Evolutionary conservation across 2,329 filamentous ascomycete species (phyloP), one percentile per base, ranked within the genome.

Genomic region (Keithomyces neogunnii): DNA sequence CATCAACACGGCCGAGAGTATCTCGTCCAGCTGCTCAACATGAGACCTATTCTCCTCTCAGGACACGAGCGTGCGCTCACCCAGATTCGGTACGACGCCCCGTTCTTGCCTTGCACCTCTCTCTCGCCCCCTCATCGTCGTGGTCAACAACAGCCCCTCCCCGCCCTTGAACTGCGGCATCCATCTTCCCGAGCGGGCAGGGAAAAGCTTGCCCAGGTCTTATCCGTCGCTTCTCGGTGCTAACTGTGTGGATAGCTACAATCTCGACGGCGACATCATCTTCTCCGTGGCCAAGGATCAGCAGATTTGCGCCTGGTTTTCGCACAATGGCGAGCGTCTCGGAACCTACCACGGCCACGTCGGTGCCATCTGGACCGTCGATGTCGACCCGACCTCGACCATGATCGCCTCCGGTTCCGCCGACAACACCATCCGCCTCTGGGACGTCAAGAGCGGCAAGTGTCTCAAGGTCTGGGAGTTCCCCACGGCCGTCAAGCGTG

Each of bases 381-480:
- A 99, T 68, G 86, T 96, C 66, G 89, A 96, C 75, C 91, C 92
- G 59, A 90, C 90, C 64, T 88, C 86, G 58, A 89, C 88, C 64
- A 82, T 99, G 66, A 85, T 97, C 67, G 93, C 92, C 66, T 95
- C 89, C 55, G 93, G 93, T 64, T 93, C 91, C 62, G 93, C 93
- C 72, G 93, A 99, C 77, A 97, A 97, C 80, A 96, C 92, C 44
- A 92, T 99, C 73, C 85, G 91, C 66, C 80, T 99, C 64, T 99
- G 93, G 93, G 90, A 99, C 68, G 81, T 96, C 69, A 88, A 90
- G 80, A 88, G 87, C 13, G 93, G 93, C 68, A 89, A 88, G 69
- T 86, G 88, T 68, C 81, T 99, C 65, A 96, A 97, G 84, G 88
- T 87, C 52, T 99, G 93, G 93, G 91, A 99, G 61, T 96, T 96